Conservation (phyloP, 805 yeast species). For the Saccharomyces jurei region DNA sequence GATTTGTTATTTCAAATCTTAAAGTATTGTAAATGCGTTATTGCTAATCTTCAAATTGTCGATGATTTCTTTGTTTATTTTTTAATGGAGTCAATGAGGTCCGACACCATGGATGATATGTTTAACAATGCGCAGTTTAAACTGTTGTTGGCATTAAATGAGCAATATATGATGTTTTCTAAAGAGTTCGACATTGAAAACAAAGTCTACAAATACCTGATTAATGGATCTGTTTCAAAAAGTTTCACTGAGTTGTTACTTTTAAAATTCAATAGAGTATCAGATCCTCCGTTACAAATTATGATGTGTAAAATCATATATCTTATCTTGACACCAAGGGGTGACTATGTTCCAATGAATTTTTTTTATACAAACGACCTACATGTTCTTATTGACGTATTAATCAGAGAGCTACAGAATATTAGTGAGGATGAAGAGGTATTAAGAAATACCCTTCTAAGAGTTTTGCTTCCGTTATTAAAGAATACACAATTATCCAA, state of each 20-base stretch:
- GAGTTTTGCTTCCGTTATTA: constrained; percentile 67
- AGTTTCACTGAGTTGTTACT: constrained; percentile 63
- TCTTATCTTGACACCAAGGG: constrained; percentile 53
- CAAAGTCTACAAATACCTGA: constrained; percentile 50
- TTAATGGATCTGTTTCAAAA: constrained; percentile 36
- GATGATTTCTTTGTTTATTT: constrained; percentile 40
- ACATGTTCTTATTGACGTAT: constrained; percentile 73
- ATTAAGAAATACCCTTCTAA: constrained; percentile 59
- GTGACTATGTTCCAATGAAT: constrained; percentile 45
- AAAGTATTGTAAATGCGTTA: constrained; percentile 38
- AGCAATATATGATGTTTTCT: constrained; percentile 70
- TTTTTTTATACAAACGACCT: constrained; percentile 77
- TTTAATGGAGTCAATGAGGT: constrained; percentile 39
- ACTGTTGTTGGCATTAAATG: constrained; percentile 67
- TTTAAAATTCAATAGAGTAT: constrained; percentile 64
- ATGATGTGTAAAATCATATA: constrained; percentile 74
- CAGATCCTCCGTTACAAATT: constrained; percentile 63
- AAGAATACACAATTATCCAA: constrained; percentile 52
- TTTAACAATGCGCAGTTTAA: constrained; percentile 62
- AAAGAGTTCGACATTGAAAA: constrained; percentile 32
- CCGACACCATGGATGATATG: constrained; percentile 44
- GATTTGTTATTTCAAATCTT: constrained; percentile 51
- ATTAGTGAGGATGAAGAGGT: constrained; percentile 51
- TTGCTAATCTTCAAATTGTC: constrained; percentile 36
- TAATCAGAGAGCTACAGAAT: constrained; percentile 70